Base-by-base conservation (phyloP, 805 yeast species). In the Kodamaea neixiangensis region DNA sequence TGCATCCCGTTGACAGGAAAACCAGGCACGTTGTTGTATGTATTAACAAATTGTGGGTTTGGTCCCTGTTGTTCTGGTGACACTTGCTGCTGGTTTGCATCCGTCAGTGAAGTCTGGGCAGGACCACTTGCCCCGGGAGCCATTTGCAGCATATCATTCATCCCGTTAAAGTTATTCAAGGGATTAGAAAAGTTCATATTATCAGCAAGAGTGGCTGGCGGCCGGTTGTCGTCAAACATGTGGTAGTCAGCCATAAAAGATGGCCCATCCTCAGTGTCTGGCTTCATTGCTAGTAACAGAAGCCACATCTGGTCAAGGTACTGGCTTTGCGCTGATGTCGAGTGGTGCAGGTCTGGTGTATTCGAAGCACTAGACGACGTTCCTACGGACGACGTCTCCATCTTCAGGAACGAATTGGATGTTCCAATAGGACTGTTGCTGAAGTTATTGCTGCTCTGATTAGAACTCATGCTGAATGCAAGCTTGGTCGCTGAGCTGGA, bases 241-340 rank as follows among this genome's bases (percentile, higher is more conserved):
- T 41, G 17, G 25, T 47, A 41, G 10, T 47, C 43, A 14, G 20
- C 31, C n/a, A n/a, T n/a, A 35, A 42, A 42, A 5, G 46, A 39
- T 13, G 46, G n/a, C 19, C 22, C 37, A 10, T 13, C 31, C 9
- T 47, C 50, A 3, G 37, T 10, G 7, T 47, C 46, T 7, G 46
- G 35, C 14, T 54, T 50, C 51, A 49, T 47, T 7, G 52, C 54
- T 50, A 54, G 22, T 49, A 51, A 47, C 44, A 45, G 51, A 15
- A 49, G 46, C 55, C 57, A 54, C 52, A 54, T 51, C 34, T 54
- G 54, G 38, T 54, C 55, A 3, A 50, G 43, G 33, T 49, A 49
- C 34, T 47, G 51, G 31, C 42, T 50, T 14, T 48, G n/a, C 15
- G 31, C 31, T 3, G 31, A 17, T 15, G 25, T 31, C 6, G 50